A percentile compares a stretch with the other conserved stretches of the same genome.
Evolutionary conservation across 805 yeast genomes (phyloP).

Genomic region (Wickerhamomyces kurtzmanii): DNA sequence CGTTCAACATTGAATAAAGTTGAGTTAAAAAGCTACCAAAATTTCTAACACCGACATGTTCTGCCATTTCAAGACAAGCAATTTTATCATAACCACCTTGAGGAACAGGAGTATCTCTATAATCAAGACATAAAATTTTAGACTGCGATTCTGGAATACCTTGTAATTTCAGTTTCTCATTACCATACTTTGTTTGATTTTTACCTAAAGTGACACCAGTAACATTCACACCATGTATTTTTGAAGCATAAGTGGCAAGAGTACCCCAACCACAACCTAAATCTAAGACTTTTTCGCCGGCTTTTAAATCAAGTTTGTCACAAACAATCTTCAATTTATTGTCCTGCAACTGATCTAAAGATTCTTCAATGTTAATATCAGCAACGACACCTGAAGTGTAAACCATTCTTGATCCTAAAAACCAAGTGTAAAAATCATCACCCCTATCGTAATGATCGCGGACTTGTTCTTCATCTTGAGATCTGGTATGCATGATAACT

Average conservation of each 20-base stretch:
- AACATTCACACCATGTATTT: slow-evolving; percentile 73
- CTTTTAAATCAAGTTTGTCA: slow-evolving; percentile 66
- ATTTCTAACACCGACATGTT: slow-evolving; percentile 89
- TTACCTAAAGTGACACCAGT: slow-evolving; percentile 87
- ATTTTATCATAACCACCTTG: slow-evolving; percentile 69
- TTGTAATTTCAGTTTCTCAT: slow-evolving; percentile 52
- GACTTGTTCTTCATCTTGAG: slow-evolving; percentile 95
- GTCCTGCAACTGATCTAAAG: slow-evolving; percentile 78
- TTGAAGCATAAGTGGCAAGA: slow-evolving; percentile 73
- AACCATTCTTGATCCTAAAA: slow-evolving; percentile 89
- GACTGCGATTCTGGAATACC: slow-evolving; percentile 66
- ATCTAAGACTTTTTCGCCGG: slow-evolving; percentile 72
- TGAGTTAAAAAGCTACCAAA: slow-evolving; percentile 67
- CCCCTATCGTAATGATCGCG: slow-evolving; percentile 95
- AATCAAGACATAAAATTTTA: slow-evolving; percentile 71
- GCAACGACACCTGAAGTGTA: slow-evolving; percentile 81
- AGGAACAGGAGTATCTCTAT: slow-evolving; percentile 82
- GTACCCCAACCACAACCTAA: slow-evolving; percentile 98
- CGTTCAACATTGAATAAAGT: slow-evolving; percentile 81
- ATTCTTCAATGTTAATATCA: slow-evolving; percentile 61
- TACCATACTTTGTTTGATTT: slow-evolving; percentile 90
- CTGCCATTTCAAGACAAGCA: slow-evolving; percentile 91
- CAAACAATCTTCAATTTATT: slow-evolving; percentile 83
- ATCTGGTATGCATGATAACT: slow-evolving; percentile 82
- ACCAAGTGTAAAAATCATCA: slow-evolving; percentile 91